A percentile compares a stretch with the other conserved stretches of the same genome.
phyloP scores from a whole-genome alignment of 257 asterid genomes.

The Capsicum rhomboideum region DNA sequence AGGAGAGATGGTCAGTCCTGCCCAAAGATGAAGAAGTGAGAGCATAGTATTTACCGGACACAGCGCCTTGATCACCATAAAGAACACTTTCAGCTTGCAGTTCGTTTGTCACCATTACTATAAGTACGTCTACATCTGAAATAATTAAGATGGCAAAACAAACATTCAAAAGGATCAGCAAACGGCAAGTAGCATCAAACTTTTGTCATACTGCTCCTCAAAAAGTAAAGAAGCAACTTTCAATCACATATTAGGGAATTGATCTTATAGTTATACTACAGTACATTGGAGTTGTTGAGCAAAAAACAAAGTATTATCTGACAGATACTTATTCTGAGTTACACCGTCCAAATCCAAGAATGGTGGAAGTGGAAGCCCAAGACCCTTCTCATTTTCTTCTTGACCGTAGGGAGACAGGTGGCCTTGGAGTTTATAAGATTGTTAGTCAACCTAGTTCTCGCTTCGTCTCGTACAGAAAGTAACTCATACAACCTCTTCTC shows the following conservation, averaged over 20 bases:
- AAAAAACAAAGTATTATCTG: neutral
- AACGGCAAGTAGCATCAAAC: neutral
- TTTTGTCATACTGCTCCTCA: neutral
- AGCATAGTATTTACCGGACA: conserved; percentile 47
- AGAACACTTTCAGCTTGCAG: conserved; percentile 90
- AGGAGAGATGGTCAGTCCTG: conserved; percentile 23
- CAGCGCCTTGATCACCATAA: conserved; percentile 74
- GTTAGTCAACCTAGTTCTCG: neutral
- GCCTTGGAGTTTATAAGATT: neutral
- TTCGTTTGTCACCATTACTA: conserved; percentile 94
- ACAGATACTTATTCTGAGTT: neutral
- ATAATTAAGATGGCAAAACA: conserved; percentile 17
- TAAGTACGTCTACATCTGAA: conserved; percentile 72
- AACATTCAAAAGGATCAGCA: neutral
- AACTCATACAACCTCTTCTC: neutral
- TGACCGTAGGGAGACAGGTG: neutral
- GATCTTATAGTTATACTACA: neutral
- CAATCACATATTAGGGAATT: neutral
- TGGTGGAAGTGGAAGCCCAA: neutral
- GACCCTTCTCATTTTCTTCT: neutral
- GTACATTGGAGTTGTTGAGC: neutral
- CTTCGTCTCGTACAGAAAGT: neutral
- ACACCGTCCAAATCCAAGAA: neutral
- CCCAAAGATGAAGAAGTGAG: conserved; percentile 8
- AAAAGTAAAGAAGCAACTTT: neutral